These are phyloP conservation scores for Lantana camara DNA, from an alignment of 257 asterid genomes.

Conservation along the genomic window DNA sequence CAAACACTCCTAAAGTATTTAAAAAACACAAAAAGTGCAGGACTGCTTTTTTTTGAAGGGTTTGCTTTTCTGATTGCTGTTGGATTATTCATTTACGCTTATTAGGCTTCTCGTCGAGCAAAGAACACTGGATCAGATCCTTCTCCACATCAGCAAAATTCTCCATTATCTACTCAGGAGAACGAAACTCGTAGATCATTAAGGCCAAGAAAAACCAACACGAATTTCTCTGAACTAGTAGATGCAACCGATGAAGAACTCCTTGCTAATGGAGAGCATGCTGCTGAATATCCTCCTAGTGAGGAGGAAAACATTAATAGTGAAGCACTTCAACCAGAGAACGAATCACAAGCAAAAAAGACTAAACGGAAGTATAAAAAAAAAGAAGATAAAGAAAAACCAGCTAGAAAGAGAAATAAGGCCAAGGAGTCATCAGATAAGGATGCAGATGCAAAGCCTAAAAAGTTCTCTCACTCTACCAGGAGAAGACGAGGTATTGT, in stretches of 20 bases:
- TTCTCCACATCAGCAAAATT: conserved; percentile 43
- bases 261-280: conserved; percentile 34
- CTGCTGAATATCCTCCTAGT: conserved; percentile 36
- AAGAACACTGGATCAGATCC: conserved; percentile 41
- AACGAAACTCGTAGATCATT: conserved; percentile 43
- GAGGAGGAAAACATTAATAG: conserved; percentile 39
- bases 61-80: conserved; percentile 17
- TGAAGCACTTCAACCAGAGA: conserved; percentile 47
- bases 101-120: conserved; percentile 64
- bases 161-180: conserved; percentile 42
- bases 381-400: conserved; percentile 52
- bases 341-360: conserved; percentile 44
- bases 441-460: conserved; percentile 51
- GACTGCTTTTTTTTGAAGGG: too few species aligned
- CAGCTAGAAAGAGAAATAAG: conserved; percentile 56
- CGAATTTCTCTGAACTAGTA: conserved; percentile 29
- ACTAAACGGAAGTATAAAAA: conserved; percentile 46
- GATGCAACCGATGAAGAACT: conserved; percentile 53
- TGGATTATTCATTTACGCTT: conserved; percentile 7
- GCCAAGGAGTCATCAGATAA: conserved; percentile 48
- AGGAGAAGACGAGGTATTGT: conserved; percentile 64
- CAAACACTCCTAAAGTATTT: too few species aligned
- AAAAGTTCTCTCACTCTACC: conserved; percentile 79
- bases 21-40: too few species aligned
- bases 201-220: conserved; percentile 45